Percentiles rank a stretch among this genome's conserved stretches.
These are phyloP conservation scores for Allium cepa DNA, from an alignment of 106 monocot genomes.

Conservation along the genomic window DNA sequence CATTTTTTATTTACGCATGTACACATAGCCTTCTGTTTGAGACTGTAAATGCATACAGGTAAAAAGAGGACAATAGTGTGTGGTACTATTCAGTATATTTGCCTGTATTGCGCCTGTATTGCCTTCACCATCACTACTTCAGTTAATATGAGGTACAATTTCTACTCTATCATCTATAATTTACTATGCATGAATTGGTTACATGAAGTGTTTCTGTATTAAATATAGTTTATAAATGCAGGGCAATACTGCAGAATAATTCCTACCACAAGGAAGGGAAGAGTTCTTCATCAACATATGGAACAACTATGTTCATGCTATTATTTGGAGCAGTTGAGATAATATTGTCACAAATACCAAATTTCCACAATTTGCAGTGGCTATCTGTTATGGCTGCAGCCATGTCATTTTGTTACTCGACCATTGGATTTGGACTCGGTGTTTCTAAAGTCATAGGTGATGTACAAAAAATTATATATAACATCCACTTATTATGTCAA, in stretches of 20 bases:
- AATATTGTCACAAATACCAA: constrained; percentile 62
- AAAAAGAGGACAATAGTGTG: too few species aligned
- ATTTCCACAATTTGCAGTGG: constrained; percentile 75
- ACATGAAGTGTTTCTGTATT: too few species aligned
- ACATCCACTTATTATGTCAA: constrained; percentile 4
- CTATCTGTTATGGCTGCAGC: constrained; percentile 71
- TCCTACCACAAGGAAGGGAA: constrained; percentile 75
- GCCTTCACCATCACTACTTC: too few species aligned
- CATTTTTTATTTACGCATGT: neutral
- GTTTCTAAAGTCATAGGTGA: constrained; percentile 29
- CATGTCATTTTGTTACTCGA: constrained; percentile 69
- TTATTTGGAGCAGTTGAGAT: constrained; percentile 57
- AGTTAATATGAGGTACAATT: too few species aligned
- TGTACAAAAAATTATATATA: neutral
- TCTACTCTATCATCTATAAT: too few species aligned
- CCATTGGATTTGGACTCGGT: constrained; percentile 72
- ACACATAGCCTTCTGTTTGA: too few species aligned
- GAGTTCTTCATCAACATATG: constrained; percentile 26
- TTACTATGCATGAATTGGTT: too few species aligned
- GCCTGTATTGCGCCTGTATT: too few species aligned
- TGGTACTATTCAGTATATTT: too few species aligned
- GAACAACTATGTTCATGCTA: constrained; percentile 36
- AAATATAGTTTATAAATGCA: constrained; percentile 12
- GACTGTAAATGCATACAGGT: too few species aligned
- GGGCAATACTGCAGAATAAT: constrained; percentile 60